Evolutionary conservation across 2,329 filamentous ascomycete species (phyloP), one percentile per base, ranked within the genome.

Genomic region (Apiospora aurea): DNA sequence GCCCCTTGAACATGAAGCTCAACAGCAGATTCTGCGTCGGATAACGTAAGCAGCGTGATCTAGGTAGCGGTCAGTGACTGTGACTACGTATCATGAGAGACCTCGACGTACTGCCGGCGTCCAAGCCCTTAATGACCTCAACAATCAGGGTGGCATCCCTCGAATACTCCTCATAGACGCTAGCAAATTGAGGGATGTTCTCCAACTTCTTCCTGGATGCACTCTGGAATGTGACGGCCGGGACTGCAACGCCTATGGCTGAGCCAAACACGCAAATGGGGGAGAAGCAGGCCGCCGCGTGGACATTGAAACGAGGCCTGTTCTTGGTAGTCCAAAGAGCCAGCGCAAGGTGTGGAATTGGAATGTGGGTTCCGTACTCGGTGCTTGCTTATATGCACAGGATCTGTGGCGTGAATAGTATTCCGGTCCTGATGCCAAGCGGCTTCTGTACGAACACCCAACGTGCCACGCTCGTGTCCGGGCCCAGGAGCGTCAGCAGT

Each of bases 211-310:
- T 81, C 70, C 82, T 83, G 81, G 92, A 88, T 71, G 86, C 85
- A 75, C 93, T 94, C 80, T 94, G 91, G 81, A 94, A 93, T 69
- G 92, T 86, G 44, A 91, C 90, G 4, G 92, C 91, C 2, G 90
- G 89, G 69, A 93, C 84, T 2, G 91, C 90, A 4, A 93, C 89
- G 34, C 91, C 91, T 13, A 93, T 81, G 0, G 88, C 85, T 77
- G 93, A 90, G 0, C 92, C 92, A 38, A 93, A 86, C 1, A 88
- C 86, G 24, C 90, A 87, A 76, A 91, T 87, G 83, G 87, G 88
- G 81, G 87, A 88, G 81, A 91, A 92, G 83, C 93, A 89, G 18
- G 88, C 90, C 1, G 89, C 87, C 53, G 91, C 87, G 76, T 92
- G 87, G 72, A 86, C 84, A 72, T 85, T 85, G 53, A 38, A 61